Conservation (phyloP, 1,284 basidiomycete species). For the Trichosporon asahii region DNA sequence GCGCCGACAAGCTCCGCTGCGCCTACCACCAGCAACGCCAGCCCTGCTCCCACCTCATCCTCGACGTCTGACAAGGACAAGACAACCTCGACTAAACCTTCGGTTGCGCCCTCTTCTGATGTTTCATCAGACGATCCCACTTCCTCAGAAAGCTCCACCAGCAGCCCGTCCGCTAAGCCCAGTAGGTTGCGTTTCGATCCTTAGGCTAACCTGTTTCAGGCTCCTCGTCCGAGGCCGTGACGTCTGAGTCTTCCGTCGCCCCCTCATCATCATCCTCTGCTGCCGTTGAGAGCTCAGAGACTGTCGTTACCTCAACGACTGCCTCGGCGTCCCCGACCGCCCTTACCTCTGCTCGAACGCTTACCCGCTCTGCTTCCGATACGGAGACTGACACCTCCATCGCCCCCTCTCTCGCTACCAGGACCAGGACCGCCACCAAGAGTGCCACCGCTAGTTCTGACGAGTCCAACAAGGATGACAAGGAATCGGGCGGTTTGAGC, state of each 20-base stretch:
- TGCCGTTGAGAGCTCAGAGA: neutral
- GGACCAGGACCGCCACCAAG: neutral
- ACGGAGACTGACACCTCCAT: neutral
- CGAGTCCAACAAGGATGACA: conserved; percentile 11
- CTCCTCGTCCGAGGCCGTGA: neutral
- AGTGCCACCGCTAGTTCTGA: neutral
- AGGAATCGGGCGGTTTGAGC: conserved; percentile 42
- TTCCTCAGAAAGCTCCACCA: neutral
- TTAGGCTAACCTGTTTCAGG: neutral
- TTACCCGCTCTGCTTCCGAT: neutral
- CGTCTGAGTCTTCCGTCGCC: neutral
- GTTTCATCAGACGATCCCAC: neutral
- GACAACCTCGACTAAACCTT: neutral
- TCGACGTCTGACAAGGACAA: neutral
- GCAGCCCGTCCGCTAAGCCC: neutral
- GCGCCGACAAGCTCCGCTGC: neutral
- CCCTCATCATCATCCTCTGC: neutral
- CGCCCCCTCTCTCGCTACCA: neutral
- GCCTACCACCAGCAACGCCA: neutral
- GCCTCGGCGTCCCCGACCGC: neutral
- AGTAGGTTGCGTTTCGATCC: neutral
- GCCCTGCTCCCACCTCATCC: neutral
- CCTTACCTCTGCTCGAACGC: neutral
- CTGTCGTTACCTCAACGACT: neutral
- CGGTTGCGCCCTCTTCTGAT: neutral